phyloP scores from a whole-genome alignment of 208 protist genomes.

The Wallacemonas sp. region DNA sequence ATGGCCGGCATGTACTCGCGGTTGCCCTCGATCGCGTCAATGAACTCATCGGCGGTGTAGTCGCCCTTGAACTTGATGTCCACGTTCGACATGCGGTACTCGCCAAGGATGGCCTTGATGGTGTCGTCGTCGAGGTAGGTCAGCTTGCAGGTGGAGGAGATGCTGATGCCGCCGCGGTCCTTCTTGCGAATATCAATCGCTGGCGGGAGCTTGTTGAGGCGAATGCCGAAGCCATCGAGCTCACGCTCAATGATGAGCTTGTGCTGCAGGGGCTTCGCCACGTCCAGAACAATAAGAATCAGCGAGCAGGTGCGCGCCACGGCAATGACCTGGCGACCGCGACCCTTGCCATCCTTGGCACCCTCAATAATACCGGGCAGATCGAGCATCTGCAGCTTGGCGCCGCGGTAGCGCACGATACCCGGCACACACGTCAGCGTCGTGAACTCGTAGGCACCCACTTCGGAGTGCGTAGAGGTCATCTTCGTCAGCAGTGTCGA shows the following conservation, averaged over 20 bases:
- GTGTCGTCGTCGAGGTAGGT: conserved; percentile 91
- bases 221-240: conserved; percentile 99
- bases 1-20: conserved; percentile 96
- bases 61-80: conserved; percentile 95
- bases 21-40: conserved; percentile 98
- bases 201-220: conserved; percentile 97
- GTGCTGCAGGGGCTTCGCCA: conserved; percentile 96
- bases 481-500: conserved; percentile 97
- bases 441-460: conserved; percentile 99
- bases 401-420: conserved; percentile 94
- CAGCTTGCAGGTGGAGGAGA: conserved; percentile 87
- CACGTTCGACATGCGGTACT: conserved; percentile 97
- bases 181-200: conserved; percentile 97
- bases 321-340: conserved; percentile 98
- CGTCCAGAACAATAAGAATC: conserved; percentile 98
- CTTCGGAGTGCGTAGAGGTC: conserved; percentile 96
- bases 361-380: conserved; percentile 99
- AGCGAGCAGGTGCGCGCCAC: conserved; percentile 97
- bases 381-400: conserved; percentile 96
- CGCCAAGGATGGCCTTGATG: conserved; percentile 92
- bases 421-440: conserved; percentile 98
- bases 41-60: conserved; percentile 96
- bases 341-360: conserved; percentile 99
- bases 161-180: conserved; percentile 89
- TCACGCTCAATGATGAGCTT: conserved; percentile 97